Evolutionary conservation across 225 moss, liverwort and hornwort genomes (phyloP).

Genomic region (Neckera pumila): DNA sequence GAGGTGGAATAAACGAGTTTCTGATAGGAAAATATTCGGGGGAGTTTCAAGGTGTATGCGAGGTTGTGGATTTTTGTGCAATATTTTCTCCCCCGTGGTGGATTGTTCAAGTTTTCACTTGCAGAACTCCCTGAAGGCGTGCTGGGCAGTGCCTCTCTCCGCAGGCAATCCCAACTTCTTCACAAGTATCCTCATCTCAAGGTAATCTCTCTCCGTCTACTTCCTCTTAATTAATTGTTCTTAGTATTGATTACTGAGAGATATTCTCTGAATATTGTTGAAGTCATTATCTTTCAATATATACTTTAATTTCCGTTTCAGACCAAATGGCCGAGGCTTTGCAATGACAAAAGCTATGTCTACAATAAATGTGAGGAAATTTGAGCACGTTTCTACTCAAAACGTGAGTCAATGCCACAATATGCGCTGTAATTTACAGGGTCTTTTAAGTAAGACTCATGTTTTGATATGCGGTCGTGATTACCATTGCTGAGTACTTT

Average conservation of each 20-base stretch:
- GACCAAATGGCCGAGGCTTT: neutral
- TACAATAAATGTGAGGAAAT: neutral
- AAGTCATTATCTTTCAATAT: neutral
- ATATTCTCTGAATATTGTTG: neutral
- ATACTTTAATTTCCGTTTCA: neutral
- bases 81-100: neutral
- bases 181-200: conserved; percentile 69
- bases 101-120: conserved; percentile 27
- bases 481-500: neutral
- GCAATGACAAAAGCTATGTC: neutral
- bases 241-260: neutral
- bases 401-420: neutral
- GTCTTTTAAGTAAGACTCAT: neutral
- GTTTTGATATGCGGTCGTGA: neutral
- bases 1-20: neutral
- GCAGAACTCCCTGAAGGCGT: conserved; percentile 83
- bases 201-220: neutral
- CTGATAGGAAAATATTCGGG: neutral
- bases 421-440: neutral
- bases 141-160: conserved; percentile 84
- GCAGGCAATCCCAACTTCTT: conserved; percentile 89
- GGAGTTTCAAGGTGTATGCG: neutral
- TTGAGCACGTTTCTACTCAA: neutral
- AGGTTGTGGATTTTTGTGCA: neutral
- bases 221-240: neutral